phyloP scores from a whole-genome alignment of 2,329 filamentous ascomycete genomes.

The Alternaria sp. region DNA sequence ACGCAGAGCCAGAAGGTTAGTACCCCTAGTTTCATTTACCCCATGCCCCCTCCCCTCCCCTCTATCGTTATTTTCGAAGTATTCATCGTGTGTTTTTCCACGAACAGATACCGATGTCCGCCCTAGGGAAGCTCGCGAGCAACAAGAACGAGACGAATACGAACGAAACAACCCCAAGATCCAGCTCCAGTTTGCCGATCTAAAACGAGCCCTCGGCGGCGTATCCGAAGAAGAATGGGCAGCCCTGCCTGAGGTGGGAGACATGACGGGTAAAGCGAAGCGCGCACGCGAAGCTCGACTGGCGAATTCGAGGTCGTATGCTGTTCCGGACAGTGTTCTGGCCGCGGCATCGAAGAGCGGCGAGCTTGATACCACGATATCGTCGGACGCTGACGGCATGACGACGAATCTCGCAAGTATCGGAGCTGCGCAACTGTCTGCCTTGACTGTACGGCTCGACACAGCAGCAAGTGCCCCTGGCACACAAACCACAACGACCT shows the following conservation, averaged over 20 bases:
- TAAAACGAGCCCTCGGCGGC: constrained; percentile 86
- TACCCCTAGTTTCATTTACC: constrained; percentile 46
- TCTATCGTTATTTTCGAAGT: constrained; percentile 46
- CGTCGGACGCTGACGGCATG: constrained; percentile 72
- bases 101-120: constrained; percentile 79
- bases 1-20: constrained; percentile 84
- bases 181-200: constrained; percentile 93
- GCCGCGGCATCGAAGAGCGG: constrained; percentile 80
- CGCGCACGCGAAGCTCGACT: constrained; percentile 83
- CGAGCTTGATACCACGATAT: constrained; percentile 87
- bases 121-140: constrained; percentile 89
- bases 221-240: constrained; percentile 98
- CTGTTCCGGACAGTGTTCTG: constrained; percentile 93
- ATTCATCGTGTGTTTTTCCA: constrained; percentile 72
- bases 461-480: constrained; percentile 74
- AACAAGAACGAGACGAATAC: constrained; percentile 90
- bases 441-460: constrained; percentile 90
- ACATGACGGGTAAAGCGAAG: constrained; percentile 92
- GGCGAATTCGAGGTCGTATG: constrained; percentile 74
- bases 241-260: constrained; percentile 91
- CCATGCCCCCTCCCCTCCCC: constrained; percentile 27
- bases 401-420: constrained; percentile 99
- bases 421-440: constrained; percentile 93
- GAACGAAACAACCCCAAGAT: constrained; percentile 98
- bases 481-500: constrained; percentile 67